Evolutionary conservation across 2,329 filamentous ascomycete genomes (phyloP), one percentile per base, ranked within the genome.

Genomic region (Pseudogymnoascus sp.): DNA sequence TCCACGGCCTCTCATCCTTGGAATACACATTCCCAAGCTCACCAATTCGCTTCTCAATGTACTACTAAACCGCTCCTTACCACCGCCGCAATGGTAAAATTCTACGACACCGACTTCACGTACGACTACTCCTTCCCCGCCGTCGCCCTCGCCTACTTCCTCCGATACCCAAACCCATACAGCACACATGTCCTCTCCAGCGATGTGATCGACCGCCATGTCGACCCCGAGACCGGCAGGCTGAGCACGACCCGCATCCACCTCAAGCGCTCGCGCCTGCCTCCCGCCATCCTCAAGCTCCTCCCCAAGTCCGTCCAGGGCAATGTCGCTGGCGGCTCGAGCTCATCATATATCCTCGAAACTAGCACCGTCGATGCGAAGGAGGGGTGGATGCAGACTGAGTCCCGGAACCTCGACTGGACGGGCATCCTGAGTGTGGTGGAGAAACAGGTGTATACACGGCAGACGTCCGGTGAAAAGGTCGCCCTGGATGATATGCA

Each of bases 91-190:
- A 74, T 74, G 73, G 72, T 74, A 50, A 74, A 74, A 69, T 74
- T 73, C 67, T 74, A 71, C 69, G 72, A 73, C 62, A 86, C 84
- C 70, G 85, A 83, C 76, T 88, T 90, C 75, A 84, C 82, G 71
- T 92, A 93, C 81, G 82, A 87, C 68, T 91, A 93, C 76, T 88
- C 89, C 59, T 93, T 93, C 78, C 87, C 89, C 66, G 90, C 90
- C 74, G 90, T 95, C 66, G 91, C 90, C 59, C 87, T 95, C 75
- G 90, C 90, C 78, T 95, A 91, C 82, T 95, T 93, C 78, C 87
- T 95, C 60, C 89, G 90, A 68, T 95, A 95, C 77, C 91, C 89
- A 65, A 95, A 93, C 72, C 90, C 90, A 5, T 93, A 93, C 78
- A 88, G 87, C 68, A 86, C 84, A 67, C 90, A 95, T 78, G 90